phyloP scores from a whole-genome alignment of 2,329 filamentous ascomycete genomes.

The Metarhizium rileyi region DNA sequence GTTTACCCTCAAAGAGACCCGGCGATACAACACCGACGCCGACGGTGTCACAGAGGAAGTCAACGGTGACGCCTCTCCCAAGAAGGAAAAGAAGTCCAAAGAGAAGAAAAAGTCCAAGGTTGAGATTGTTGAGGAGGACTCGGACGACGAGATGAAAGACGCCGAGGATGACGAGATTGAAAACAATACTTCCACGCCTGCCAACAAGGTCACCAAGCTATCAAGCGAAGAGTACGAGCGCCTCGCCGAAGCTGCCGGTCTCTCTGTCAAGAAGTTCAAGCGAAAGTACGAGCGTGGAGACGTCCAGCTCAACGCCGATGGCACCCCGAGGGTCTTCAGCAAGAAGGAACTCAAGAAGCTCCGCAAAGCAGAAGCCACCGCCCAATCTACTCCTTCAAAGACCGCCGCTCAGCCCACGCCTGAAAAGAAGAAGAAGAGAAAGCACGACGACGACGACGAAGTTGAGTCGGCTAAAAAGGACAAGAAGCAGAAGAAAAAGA shows the following conservation, averaged over 20 bases:
- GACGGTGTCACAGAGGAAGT: conserved; percentile 64
- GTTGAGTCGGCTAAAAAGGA: conserved; percentile 49
- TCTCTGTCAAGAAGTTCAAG: conserved; percentile 69
- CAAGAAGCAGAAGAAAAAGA: conserved; percentile 44
- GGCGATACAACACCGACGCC: conserved; percentile 90
- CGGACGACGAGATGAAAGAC: conserved; percentile 35
- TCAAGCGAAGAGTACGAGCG: conserved; percentile 48
- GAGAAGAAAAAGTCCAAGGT: conserved; percentile 32
- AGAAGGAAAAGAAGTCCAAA: conserved; percentile 32
- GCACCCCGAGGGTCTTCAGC: conserved; percentile 56
- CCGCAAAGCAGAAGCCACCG: conserved; percentile 47
- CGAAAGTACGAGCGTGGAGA: conserved; percentile 69
- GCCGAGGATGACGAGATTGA: conserved; percentile 30
- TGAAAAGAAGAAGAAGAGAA: conserved; percentile 58
- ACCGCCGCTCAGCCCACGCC: conserved; percentile 16
- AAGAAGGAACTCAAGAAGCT: conserved; percentile 71
- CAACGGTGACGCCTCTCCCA: conserved; percentile 26
- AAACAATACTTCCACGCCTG: conserved; percentile 23
- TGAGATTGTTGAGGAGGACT: conserved; percentile 29
- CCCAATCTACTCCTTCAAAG: conserved; percentile 33
- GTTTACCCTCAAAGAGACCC: conserved; percentile 84
- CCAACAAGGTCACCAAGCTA: conserved; percentile 32
- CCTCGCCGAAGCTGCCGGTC: conserved; percentile 55
- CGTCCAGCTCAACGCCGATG: conserved; percentile 55
- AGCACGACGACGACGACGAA: conserved; percentile 56